Conservation (phyloP, 306 rosid genomes). For the Dalbergia cochinchinensis region DNA sequence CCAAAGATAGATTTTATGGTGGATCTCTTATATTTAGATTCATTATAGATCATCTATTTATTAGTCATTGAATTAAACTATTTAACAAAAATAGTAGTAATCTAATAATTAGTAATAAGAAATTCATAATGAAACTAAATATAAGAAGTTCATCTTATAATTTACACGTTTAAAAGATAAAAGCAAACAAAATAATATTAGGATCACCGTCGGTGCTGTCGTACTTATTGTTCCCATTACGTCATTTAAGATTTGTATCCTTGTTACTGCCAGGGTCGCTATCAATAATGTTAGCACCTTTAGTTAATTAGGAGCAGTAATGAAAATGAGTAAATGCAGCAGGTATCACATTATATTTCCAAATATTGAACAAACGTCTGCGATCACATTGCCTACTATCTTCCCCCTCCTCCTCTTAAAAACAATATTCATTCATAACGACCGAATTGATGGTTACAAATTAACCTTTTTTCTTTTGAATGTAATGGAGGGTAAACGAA, state of each 20-base stretch:
- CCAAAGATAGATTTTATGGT: too few species aligned
- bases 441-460: not conserved
- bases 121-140: too few species aligned
- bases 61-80: too few species aligned
- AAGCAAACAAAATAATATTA: not conserved
- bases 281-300: not conserved
- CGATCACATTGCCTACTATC: not conserved
- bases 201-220: not conserved
- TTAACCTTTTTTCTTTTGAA: not conserved
- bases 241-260: not conserved
- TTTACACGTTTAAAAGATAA: too few species aligned
- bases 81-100: too few species aligned
- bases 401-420: not conserved
- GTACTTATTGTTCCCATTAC: not conserved
- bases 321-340: not conserved
- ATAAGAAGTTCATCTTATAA: too few species aligned
- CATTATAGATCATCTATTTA: too few species aligned
- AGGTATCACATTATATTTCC: not conserved
- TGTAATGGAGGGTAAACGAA: constrained; percentile 18
- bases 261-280: not conserved
- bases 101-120: too few species aligned
- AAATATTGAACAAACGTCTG: not conserved
- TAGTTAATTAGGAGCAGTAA: not conserved
- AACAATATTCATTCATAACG: constrained; percentile 2
- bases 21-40: too few species aligned